Evolutionary conservation across 495 filamentous ascomycete species (phyloP), one percentile per base, ranked within the genome.

Genomic region (Bacidia gigantensis): DNA sequence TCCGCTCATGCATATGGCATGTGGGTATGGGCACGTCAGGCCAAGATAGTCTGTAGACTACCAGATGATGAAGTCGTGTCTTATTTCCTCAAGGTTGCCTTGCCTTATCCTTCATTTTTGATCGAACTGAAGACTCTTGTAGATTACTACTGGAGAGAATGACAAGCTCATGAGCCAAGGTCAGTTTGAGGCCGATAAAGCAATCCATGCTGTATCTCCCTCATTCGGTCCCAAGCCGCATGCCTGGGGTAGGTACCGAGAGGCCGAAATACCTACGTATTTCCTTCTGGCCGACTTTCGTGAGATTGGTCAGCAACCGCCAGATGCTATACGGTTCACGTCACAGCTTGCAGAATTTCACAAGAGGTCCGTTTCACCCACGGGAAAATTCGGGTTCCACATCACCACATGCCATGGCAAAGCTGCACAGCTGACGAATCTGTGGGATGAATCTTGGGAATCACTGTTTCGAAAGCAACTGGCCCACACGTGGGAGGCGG

Each of bases 321-420:
- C 45, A 7, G 45, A 48, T 26, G 11, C 45, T 3, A 25, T 25
- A 10, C 21, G 7, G 21, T 49, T 49, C 23, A 49, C 23, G 14
- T 14, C 59, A 2, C 62, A 63, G 9, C 58, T 79, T 1, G 65
- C 68, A 5, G 18, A 55, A 7, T 56, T 79, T 11, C 75, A 79
- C 51, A 49, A 58, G 40, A 49, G 32, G n/a, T 45, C 49, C 1
- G 40, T 49, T 7, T 73, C 72, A 3, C 75, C 75, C 0, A 74
- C 59, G 9, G 72, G 72, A 0, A 72, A 72, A 52, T 79, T 79
- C 52, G 76, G 76, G 0, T 79, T 78, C 52, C 70, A 72, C 51
- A 54, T 67, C 2, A 60, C 65, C 0, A 78, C 73, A 0, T 75
- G 60, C 49, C 69, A 71, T 14, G 73, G 7, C 14, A 69, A 66